Base-by-base conservation (phyloP, 2,329 filamentous ascomycete species). In the Byssochlamys sp. region DNA sequence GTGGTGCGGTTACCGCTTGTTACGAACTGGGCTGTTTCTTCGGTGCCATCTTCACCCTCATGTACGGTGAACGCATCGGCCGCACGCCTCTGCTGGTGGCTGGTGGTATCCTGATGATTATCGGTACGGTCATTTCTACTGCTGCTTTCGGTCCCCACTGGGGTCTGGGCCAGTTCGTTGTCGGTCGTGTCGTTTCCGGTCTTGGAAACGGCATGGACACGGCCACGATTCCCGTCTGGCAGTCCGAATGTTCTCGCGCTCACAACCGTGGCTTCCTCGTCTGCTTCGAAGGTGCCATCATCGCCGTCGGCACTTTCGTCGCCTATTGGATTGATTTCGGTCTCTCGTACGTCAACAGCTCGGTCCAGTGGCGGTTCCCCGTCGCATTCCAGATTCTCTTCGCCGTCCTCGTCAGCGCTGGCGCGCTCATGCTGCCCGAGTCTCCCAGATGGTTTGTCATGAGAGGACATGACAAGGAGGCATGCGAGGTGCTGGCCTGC, bases 131-230 rank as follows among this genome's bases (percentile, higher is more conserved):
- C 9, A 69, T 67, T 45, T 61, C 69, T 1, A 67, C 70, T 11
- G 55, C 59, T 4, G 4, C 29, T 7, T 31, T 31, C 7, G 29
- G 29, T 10, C 29, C 4, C 29, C 29, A 31, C 9, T 31, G 29
- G 29, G 29, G 29, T 45, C 74, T 74, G 1, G 75, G 77, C 2
- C 80, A 82, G 60, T 79, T 81, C 67, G 80, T 81, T 59, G 67
- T 81, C 55, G 80, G 80, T 9, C 75, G 80, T 53, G 73, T 76
- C 3, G 73, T 82, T 54, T 81, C 80, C 19, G 80, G 80, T 55
- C 67, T 82, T 24, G 80, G 80, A 4, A 82, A 81, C 59, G 80
- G 80, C 24, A 80, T 82, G 70, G 82, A 82, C 67, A 81, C 79
- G 2, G 77, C 75, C 0, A 81, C 79, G 0, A 80, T 81, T 31